Base-by-base conservation (phyloP, 2,329 filamentous ascomycete genomes). In the Microthyrium microscopicum region DNA sequence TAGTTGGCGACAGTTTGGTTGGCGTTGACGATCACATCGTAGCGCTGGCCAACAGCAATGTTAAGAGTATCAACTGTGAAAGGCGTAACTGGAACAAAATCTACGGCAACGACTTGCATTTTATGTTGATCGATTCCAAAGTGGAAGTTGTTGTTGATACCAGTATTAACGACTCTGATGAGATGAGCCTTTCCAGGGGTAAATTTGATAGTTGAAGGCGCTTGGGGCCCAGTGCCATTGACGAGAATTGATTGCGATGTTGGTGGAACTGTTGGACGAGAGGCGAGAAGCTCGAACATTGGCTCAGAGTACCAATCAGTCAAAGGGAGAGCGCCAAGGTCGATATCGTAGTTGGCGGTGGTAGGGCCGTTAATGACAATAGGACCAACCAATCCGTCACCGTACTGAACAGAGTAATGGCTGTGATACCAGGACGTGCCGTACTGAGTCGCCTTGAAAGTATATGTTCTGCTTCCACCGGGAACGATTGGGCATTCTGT, bases 401-500 rank as follows among this genome's bases (percentile, higher is more conserved):
- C 56, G 42, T 70, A 66, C 44, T 68, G 62, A 12, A 54, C 50
- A 5, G 55, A 56, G 42, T 67, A 68, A 46, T 77, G 72, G 1
- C 64, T 69, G 46, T 77, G 73, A 34, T 74, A 75, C 66, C 67
- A 73, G 3, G 57, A 57, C 0, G 62, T 55, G 7, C 71, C 66
- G 47, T 70, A 66, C 42, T 66, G 17, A 17, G 28, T 31, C 11
- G 50, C 50, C 28, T 40, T 41, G 44, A 50, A 56, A n/a, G 42
- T 52, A 42, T 62, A 62, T 4, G 53, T 60, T 36, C 52, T 48
- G 5, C 45, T 50, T 12, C 56, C 44, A 17, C 68, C 68, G 0
- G 75, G 74, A 4, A 72, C 57, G 38, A 80, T 70, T 2, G 77
- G 75, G 41, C 77, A 83, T 49, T 82, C 73, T 8, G 65, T 68